Conservation (phyloP, 1,139 yeast species). For the Taiozyma sp. region DNA sequence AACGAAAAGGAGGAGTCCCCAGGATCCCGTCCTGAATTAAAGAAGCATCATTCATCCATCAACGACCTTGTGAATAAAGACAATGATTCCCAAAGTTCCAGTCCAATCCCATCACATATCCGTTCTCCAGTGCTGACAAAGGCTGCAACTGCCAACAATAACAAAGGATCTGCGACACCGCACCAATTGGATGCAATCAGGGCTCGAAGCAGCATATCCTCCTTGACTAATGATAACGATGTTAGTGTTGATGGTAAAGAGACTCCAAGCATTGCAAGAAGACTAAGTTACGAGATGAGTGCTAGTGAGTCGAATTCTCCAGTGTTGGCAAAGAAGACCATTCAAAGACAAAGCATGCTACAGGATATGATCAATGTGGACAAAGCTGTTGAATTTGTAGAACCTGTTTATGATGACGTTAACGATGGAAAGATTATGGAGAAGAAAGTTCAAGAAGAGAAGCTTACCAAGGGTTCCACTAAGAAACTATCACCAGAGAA, state of each 20-base stretch:
- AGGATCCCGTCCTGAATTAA: slow-evolving; percentile 13
- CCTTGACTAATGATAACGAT: slow-evolving; percentile 44
- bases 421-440: background rate
- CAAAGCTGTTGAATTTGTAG: slow-evolving; percentile 10
- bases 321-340: slow-evolving; percentile 15
- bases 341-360: slow-evolving; percentile 14
- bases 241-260: slow-evolving; percentile 36
- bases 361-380: slow-evolving; percentile 13
- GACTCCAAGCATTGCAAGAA: slow-evolving; percentile 29
- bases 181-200: slow-evolving; percentile 15
- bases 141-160: background rate
- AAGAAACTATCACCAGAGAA: background rate
- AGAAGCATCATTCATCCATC: slow-evolving; percentile 27
- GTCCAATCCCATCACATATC: background rate
- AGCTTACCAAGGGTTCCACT: background rate
- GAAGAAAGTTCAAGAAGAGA: background rate
- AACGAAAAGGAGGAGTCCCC: background rate
- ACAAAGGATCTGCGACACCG: background rate
- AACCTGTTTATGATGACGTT: slow-evolving; percentile 5
- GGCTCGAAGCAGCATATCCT: slow-evolving; percentile 39
- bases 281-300: slow-evolving; percentile 23
- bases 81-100: slow-evolving; percentile 8
- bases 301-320: slow-evolving; percentile 25
- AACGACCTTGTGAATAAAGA: slow-evolving; percentile 31
- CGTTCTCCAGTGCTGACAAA: slow-evolving; percentile 10